Conservation (phyloP, 768 basidiomycete species). For the Crepidotus variabilis region DNA sequence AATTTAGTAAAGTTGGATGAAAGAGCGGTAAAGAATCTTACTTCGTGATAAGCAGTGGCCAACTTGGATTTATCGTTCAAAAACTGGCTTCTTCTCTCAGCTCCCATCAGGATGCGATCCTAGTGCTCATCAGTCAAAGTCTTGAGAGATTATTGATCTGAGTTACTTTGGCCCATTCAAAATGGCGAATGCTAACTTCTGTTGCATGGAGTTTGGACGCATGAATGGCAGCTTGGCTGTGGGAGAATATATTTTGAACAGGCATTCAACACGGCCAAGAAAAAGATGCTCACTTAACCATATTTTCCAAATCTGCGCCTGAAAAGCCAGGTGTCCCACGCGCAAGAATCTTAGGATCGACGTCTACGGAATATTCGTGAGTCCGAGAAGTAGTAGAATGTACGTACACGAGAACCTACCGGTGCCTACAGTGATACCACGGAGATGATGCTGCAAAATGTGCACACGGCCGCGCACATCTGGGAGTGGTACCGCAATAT, state of each 20-base stretch:
- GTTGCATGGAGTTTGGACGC: slow-evolving; percentile 81
- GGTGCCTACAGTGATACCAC: slow-evolving; percentile 59
- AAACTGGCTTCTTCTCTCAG: slow-evolving; percentile 86
- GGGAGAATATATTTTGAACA: slow-evolving; percentile 7
- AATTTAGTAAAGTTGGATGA: slow-evolving; percentile 15
- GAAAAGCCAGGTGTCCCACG: slow-evolving; percentile 95
- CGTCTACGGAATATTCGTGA: slow-evolving; percentile 40
- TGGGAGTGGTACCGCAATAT: slow-evolving; percentile 90
- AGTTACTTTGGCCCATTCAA: slow-evolving; percentile 95
- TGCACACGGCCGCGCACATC: slow-evolving; percentile 93
- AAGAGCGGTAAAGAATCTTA: slow-evolving; percentile 23
- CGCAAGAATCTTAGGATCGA: slow-evolving; percentile 85
- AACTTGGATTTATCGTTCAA: slow-evolving; percentile 85
- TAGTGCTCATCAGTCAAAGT: slow-evolving; percentile 17
- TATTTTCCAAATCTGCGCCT: slow-evolving; percentile 94
- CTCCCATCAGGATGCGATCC: slow-evolving; percentile 97
- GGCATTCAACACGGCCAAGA: slow-evolving; percentile 1
- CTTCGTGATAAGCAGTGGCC: slow-evolving; percentile 96
- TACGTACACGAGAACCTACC: slow-evolving; percentile 31
- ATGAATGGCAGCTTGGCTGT: slow-evolving; percentile 87
- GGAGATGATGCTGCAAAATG: slow-evolving; percentile 90
- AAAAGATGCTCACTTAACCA: slow-evolving; percentile 76
- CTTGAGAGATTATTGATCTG: slow-evolving; percentile 1
- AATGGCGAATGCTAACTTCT: slow-evolving; percentile 73
- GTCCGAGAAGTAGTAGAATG: not conserved